Conservation (phyloP, 2,329 filamentous ascomycete species). For the Drechslerella stenobrocha region DNA sequence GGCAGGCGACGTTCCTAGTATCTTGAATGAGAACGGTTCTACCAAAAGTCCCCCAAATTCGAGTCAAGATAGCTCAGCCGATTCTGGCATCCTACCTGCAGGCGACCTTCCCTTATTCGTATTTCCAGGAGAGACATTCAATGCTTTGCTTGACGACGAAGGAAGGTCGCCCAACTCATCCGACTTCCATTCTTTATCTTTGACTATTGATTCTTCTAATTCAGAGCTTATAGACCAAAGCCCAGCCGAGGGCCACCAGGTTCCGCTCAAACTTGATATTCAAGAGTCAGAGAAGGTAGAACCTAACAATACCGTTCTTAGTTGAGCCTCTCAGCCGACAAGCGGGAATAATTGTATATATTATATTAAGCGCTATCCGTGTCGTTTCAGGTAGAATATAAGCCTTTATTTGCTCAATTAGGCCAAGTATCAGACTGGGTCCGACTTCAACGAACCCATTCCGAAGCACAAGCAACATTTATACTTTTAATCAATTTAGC, state of each 20-base stretch:
- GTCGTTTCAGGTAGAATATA: no score
- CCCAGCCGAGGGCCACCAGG: conserved; percentile 18
- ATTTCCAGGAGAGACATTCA: conserved; percentile 14
- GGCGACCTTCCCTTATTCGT: conserved; percentile 46
- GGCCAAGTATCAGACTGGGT: no score
- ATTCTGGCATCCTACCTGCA: neutral
- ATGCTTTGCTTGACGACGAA: neutral
- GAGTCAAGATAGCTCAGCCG: conserved; percentile 2
- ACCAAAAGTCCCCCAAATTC: neutral
- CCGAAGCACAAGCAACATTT: no score
- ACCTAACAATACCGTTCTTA: neutral
- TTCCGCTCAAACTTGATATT: conserved; percentile 35
- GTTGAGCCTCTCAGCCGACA: neutral
- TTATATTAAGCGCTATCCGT: neutral
- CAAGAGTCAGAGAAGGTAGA: neutral
- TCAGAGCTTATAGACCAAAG: neutral
- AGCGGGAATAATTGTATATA: neutral
- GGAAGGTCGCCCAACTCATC: neutral
- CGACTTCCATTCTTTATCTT: conserved; percentile 4
- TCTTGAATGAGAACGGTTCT: conserved; percentile 14
- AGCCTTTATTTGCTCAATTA: no score
- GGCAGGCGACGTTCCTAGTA: conserved; percentile 31
- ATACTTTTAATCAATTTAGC: no score
- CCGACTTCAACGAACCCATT: no score
- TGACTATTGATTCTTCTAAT: conserved; percentile 2